Percentiles rank a stretch among this genome's conserved stretches.
Evolutionary conservation across 1,139 yeast species (phyloP).

Genomic region (Debaryomyces sp.): DNA sequence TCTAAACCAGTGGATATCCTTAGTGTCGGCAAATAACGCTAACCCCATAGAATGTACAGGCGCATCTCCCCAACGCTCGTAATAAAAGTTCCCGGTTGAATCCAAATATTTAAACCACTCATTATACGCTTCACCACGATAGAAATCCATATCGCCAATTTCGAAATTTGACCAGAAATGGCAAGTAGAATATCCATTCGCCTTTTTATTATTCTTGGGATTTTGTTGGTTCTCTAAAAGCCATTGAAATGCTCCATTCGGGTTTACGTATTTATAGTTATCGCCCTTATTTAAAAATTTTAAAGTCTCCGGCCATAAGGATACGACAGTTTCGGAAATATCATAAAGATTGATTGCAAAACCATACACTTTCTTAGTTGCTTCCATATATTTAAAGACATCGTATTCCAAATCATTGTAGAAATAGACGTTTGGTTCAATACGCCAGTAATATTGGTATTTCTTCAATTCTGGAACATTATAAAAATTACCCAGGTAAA

Average conservation of each 20-base stretch:
- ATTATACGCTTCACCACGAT: slow-evolving; percentile 64
- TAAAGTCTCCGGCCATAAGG: slow-evolving; percentile 72
- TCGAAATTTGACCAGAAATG: slow-evolving; percentile 92
- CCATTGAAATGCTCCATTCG: slow-evolving; percentile 68
- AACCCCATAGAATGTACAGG: slow-evolving; percentile 82
- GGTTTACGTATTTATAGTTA: slow-evolving; percentile 59
- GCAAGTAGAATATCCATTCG: slow-evolving; percentile 79
- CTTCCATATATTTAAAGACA: slow-evolving; percentile 72
- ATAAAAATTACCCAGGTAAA: slow-evolving; percentile 62
- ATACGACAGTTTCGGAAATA: slow-evolving; percentile 59
- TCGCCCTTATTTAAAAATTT: slow-evolving; percentile 60
- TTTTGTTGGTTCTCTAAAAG: slow-evolving; percentile 65
- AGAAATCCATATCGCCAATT: slow-evolving; percentile 80
- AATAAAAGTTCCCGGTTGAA: slow-evolving; percentile 74
- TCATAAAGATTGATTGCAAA: slow-evolving; percentile 71
- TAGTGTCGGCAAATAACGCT: slow-evolving; percentile 70
- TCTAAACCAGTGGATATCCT: slow-evolving; percentile 81
- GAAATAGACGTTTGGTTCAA: slow-evolving; percentile 75
- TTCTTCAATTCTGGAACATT: slow-evolving; percentile 58
- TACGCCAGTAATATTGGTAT: slow-evolving; percentile 71
- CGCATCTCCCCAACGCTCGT: slow-evolving; percentile 93
- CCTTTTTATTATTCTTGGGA: slow-evolving; percentile 52
- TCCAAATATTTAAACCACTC: slow-evolving; percentile 69
- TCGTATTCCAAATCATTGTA: slow-evolving; percentile 73
- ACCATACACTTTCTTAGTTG: slow-evolving; percentile 66